These are phyloP conservation scores for Neophaeococcomyces aloes DNA, from an alignment of 2,329 filamentous ascomycete genomes.

Conservation along the genomic window DNA sequence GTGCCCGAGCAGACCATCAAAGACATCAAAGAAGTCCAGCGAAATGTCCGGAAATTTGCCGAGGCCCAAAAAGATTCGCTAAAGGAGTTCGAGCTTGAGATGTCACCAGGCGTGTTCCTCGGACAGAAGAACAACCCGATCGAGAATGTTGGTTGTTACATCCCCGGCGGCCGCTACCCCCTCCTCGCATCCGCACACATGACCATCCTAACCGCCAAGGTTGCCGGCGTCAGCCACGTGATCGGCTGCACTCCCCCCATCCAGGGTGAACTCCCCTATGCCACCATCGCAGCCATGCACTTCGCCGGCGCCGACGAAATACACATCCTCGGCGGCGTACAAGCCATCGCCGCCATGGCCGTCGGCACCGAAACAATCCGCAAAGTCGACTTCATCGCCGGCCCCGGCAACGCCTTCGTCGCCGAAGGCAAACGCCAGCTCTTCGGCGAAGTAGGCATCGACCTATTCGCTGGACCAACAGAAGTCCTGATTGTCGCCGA, in stretches of 20 bases:
- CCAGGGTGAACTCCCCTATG: conserved; percentile 36
- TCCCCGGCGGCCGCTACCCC: conserved; percentile 44
- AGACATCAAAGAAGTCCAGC: conserved; percentile 44
- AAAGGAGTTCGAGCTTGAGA: conserved; percentile 44
- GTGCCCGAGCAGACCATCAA: conserved; percentile 40
- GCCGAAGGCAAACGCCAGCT: conserved; percentile 45
- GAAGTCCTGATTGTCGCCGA: conserved; percentile 44
- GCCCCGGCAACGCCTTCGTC: conserved; percentile 46
- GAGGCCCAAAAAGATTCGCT: conserved; percentile 37
- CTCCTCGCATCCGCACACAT: conserved; percentile 46
- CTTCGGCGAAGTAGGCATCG: conserved; percentile 45
- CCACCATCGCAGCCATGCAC: conserved; percentile 43
- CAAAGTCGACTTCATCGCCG: conserved; percentile 44
- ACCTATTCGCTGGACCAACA: conserved; percentile 44
- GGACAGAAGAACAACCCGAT: conserved; percentile 44
- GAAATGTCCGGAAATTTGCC: conserved; percentile 41
- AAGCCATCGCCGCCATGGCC: conserved; percentile 45
- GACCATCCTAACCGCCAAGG: conserved; percentile 47
- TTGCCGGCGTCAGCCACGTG: conserved; percentile 42
- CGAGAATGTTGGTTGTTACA: conserved; percentile 37
- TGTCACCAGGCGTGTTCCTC: conserved; percentile 39
- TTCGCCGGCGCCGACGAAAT: conserved; percentile 43
- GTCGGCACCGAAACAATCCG: conserved; percentile 39
- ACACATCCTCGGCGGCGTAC: conserved; percentile 42
- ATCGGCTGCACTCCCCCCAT: conserved; percentile 45